Evolutionary conservation across 1,284 basidiomycete genomes (phyloP).

Genomic region (Sporisorium iseilematis-ciliati): DNA sequence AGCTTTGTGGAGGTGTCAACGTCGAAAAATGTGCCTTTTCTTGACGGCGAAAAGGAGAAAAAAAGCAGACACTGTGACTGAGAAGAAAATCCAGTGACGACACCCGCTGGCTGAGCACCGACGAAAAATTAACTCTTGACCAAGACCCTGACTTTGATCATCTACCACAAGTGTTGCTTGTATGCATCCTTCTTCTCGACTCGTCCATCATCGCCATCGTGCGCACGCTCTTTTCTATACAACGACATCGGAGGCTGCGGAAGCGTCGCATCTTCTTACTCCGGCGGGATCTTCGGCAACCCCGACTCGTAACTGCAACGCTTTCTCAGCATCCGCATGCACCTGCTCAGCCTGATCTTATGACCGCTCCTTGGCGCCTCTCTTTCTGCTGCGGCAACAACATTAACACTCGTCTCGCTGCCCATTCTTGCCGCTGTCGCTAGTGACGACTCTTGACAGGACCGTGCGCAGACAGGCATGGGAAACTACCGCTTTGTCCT

Average conservation of each 20-base stretch:
- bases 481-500: constrained; percentile 41
- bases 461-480: constrained; percentile 18
- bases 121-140: not conserved
- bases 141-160: not conserved
- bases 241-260: too few relatives aligned
- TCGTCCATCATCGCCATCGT: not conserved
- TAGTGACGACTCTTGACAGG: too few relatives aligned
- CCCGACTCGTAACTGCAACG: not conserved
- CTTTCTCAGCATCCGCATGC: constrained; percentile 7
- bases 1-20: constrained; percentile 5
- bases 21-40: not conserved
- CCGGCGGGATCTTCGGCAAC: not conserved
- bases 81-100: constrained; percentile 5
- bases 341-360: not conserved
- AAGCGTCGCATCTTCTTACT: too few relatives aligned
- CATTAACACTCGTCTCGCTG: too few relatives aligned
- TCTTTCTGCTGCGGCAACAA: too few relatives aligned
- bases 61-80: too few relatives aligned
- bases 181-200: not conserved
- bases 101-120: constrained; percentile 6
- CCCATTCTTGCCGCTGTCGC: too few relatives aligned
- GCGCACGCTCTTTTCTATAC: too few relatives aligned
- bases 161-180: not conserved
- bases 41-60: not conserved
- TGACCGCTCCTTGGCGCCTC: not conserved